Evolutionary conservation across 768 basidiomycete genomes (phyloP).

Genomic region (Coprinellus micaceus): DNA sequence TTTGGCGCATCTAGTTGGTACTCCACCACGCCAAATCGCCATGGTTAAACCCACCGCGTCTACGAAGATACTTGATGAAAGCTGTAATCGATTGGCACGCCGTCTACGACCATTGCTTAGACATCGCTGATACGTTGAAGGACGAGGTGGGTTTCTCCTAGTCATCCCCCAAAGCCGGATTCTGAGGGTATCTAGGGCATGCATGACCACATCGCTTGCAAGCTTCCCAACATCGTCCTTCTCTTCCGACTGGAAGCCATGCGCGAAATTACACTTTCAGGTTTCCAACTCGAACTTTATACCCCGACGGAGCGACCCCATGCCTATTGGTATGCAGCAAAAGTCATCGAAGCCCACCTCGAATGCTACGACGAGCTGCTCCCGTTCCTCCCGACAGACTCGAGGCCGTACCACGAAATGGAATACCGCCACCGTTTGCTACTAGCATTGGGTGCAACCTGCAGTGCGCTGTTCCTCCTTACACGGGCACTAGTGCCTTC

Average conservation of each 20-base stretch:
- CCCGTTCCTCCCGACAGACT: conserved; percentile 35
- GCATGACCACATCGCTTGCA: conserved; percentile 34
- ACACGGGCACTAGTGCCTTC: conserved; percentile 44
- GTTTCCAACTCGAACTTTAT: conserved; percentile 75
- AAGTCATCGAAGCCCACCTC: conserved; percentile 56
- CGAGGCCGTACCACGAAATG: conserved; percentile 41
- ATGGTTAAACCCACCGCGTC: conserved; percentile 68
- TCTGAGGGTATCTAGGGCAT: no score
- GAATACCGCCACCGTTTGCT: conserved; percentile 48
- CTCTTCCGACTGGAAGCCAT: conserved; percentile 59
- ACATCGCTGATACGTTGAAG: conserved; percentile 29
- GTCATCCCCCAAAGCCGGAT: no score
- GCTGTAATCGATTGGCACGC: conserved; percentile 63
- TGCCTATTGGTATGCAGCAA: conserved; percentile 71
- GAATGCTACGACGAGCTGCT: conserved; percentile 48
- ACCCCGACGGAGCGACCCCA: conserved; percentile 62
- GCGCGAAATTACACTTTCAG: conserved; percentile 68
- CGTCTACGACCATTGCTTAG: conserved; percentile 47
- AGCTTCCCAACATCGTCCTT: conserved; percentile 46
- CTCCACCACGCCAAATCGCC: conserved; percentile 54
- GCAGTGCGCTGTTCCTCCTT: conserved; percentile 43
- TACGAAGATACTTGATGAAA: conserved; percentile 63
- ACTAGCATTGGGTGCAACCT: conserved; percentile 56
- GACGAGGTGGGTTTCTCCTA: conserved; percentile 22
- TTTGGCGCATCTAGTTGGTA: conserved; percentile 48